A percentile compares a stretch with the other conserved stretches of the same genome.
phyloP scores from a whole-genome alignment of 2,329 filamentous ascomycete species.

The Chaetomium olivaceum region DNA sequence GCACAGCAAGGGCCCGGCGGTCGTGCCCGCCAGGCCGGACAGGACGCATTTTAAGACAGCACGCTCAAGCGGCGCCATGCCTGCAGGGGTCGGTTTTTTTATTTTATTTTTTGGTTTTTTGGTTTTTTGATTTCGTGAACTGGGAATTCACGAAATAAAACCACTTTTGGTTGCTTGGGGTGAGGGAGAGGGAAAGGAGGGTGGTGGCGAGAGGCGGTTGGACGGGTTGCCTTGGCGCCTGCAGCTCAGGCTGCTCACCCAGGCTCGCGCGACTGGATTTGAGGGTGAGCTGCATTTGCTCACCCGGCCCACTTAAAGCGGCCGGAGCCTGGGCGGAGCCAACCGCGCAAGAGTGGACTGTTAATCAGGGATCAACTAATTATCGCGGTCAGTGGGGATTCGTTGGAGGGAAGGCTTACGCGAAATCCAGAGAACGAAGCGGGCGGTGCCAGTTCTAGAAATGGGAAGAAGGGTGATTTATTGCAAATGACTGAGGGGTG shows the following conservation, averaged over 20 bases:
- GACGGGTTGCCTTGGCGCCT: background rate
- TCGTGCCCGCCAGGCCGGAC: background rate
- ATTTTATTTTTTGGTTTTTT: background rate
- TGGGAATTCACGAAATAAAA: background rate
- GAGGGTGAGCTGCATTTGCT: background rate
- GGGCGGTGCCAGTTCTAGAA: too few species aligned
- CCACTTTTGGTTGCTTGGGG: background rate
- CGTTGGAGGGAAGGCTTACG: too few species aligned
- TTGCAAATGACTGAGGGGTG: too few species aligned
- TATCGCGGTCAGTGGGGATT: too few species aligned
- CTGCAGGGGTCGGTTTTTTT: background rate
- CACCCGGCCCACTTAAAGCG: conserved; percentile 8
- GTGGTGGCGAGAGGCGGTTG: background rate
- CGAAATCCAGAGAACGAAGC: too few species aligned
- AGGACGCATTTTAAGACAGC: background rate
- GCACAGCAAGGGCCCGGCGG: background rate
- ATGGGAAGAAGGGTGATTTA: too few species aligned
- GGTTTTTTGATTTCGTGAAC: background rate
- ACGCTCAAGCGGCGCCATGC: too few species aligned
- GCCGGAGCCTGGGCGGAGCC: conserved; percentile 11
- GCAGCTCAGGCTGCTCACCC: background rate
- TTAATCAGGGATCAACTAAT: too few species aligned
- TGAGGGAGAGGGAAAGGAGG: background rate
- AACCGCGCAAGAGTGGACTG: conserved; percentile 1
- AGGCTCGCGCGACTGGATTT: background rate